Conservation (phyloP, 176 grass and related monocot genomes). For the Aegilops longissima region DNA sequence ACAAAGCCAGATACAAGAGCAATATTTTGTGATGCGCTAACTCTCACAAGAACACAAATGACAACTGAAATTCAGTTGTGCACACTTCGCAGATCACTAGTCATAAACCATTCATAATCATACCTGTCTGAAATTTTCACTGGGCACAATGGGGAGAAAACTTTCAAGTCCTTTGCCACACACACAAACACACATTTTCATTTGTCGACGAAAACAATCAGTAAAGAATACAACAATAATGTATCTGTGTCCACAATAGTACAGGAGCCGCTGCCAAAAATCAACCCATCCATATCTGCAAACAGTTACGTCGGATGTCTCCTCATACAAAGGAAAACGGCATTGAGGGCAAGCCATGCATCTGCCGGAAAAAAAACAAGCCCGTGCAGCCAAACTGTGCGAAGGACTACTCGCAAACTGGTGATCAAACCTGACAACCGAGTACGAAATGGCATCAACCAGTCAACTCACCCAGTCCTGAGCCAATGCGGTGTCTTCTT, state of each 20-base stretch:
- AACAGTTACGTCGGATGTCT: constrained; percentile 26
- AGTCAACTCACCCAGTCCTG: not conserved
- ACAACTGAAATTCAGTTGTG: not conserved
- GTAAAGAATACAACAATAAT: constrained; percentile 51
- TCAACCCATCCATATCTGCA: constrained; percentile 33
- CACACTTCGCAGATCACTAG: not conserved
- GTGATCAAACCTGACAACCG: constrained; percentile 36
- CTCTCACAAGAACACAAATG: not conserved
- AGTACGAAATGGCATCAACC: constrained; percentile 19
- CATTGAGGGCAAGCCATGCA: constrained; percentile 40
- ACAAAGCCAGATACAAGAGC: not conserved
- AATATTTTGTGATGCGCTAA: not conserved
- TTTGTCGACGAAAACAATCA: constrained; percentile 40
- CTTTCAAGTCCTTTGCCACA: constrained; percentile 9
- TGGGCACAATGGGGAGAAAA: not conserved
- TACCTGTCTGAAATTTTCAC: not conserved
- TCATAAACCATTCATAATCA: not conserved
- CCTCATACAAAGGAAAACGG: constrained; percentile 31
- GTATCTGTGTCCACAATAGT: constrained; percentile 23
- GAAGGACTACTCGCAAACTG: constrained; percentile 33
- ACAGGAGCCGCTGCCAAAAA: constrained; percentile 7
- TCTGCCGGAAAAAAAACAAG: constrained; percentile 42
- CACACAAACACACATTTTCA: constrained; percentile 12
- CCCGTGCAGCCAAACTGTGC: constrained; percentile 32
- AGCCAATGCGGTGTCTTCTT: constrained; percentile 3